phyloP scores from a whole-genome alignment of 2,329 filamentous ascomycete species.

The Pestalotiopsis sp. region DNA sequence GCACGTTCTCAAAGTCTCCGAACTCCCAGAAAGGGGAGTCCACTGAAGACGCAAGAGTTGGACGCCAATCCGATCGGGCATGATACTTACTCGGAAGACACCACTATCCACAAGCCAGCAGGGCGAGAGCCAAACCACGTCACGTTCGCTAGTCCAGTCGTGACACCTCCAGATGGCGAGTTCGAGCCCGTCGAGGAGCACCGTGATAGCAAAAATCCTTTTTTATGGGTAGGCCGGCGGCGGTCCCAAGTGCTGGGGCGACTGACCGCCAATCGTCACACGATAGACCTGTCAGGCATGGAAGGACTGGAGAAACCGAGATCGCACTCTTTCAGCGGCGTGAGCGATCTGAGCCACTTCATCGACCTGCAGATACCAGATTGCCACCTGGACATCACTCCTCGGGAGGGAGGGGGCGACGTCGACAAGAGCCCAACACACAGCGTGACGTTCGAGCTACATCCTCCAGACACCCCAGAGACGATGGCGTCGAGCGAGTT shows the following conservation, averaged over 20 bases:
- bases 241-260: conserved; percentile 27
- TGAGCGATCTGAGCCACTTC: conserved; percentile 19
- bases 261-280: conserved; percentile 13
- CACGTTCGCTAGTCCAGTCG: neutral
- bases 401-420: conserved; percentile 15
- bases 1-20: neutral
- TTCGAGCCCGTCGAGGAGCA: conserved; percentile 2
- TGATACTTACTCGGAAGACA: conserved; percentile 26
- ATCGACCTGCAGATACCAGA: conserved; percentile 30
- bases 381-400: conserved; percentile 24
- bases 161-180: neutral
- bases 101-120: conserved; percentile 26
- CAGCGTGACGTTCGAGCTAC: conserved; percentile 16
- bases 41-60: neutral
- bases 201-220: conserved; percentile 24
- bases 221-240: conserved; percentile 35
- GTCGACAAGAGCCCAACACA: conserved; percentile 11
- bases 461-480: conserved; percentile 14
- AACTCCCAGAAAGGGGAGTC: neutral
- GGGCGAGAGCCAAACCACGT: neutral
- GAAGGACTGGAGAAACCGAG: conserved; percentile 19
- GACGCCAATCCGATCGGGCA: conserved; percentile 6
- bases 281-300: conserved; percentile 19
- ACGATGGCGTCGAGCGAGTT: conserved; percentile 12
- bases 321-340: neutral